Evolutionary conservation across 73 alveolate genomes (phyloP).

Genomic region (Stentor coeruleus): DNA sequence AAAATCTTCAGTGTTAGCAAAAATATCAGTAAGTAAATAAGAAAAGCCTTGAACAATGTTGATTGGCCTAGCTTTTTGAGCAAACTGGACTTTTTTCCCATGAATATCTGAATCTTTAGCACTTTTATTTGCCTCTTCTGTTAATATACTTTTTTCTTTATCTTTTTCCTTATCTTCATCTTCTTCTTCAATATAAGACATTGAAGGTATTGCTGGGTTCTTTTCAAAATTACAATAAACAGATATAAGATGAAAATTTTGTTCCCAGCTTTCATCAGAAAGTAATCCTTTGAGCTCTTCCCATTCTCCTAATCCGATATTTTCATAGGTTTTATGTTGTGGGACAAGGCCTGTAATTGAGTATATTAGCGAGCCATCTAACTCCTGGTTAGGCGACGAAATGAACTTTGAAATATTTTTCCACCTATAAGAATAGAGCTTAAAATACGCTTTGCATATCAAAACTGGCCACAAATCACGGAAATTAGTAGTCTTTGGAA

Average conservation of each 20-base stretch:
- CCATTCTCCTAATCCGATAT: constrained; percentile 31
- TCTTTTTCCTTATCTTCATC: not conserved
- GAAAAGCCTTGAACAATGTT: constrained; percentile 8
- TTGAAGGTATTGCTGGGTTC: constrained; percentile 25
- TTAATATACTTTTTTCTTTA: too few species aligned
- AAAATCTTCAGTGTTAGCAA: constrained; percentile 11
- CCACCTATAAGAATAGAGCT: constrained; percentile 83
- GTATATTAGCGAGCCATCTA: constrained; percentile 88
- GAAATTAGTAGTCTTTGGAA: constrained; percentile 82
- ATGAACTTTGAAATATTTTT: constrained; percentile 46
- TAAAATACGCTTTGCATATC: constrained; percentile 85
- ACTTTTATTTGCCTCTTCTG: too few species aligned
- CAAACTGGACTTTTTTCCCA: too few species aligned
- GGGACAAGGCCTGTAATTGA: constrained; percentile 96
- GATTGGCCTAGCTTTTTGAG: not conserved
- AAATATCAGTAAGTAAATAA: constrained; percentile 13
- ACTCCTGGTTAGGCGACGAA: constrained; percentile 50
- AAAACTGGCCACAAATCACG: constrained; percentile 94
- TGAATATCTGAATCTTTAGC: too few species aligned
- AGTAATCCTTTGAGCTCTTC: constrained; percentile 28
- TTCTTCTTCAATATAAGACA: constrained; percentile 14
- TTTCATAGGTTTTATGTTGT: constrained; percentile 69
- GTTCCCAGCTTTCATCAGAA: constrained; percentile 30
- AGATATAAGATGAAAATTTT: constrained; percentile 31
- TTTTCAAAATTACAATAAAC: constrained; percentile 25